A percentile compares a stretch with the other conserved stretches of the same genome.
These are phyloP conservation scores for Exophiala lecanii-corni DNA, from an alignment of 2,329 filamentous ascomycete genomes.

Conservation along the genomic window DNA sequence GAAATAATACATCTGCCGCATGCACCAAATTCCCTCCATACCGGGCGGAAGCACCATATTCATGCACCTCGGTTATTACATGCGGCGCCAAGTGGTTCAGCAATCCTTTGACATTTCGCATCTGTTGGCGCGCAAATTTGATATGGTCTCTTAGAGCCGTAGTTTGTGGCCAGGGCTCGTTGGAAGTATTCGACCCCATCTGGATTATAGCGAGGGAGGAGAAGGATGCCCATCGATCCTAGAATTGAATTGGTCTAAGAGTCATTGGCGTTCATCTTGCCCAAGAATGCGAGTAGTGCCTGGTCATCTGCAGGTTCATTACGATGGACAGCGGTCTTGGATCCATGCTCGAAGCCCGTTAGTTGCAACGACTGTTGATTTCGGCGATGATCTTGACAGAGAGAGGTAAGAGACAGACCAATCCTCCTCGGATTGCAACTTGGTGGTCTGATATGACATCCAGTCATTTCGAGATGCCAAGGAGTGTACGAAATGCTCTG, in stretches of 20 bases:
- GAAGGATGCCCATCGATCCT: slow-evolving; percentile 6
- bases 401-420: slow-evolving; percentile 7
- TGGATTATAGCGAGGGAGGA: slow-evolving; percentile 9
- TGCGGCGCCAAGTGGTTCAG: slow-evolving; percentile 8
- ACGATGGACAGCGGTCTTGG: slow-evolving; percentile 11
- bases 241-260: slow-evolving; percentile 9
- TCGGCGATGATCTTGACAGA: slow-evolving; percentile 3
- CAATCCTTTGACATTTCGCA: slow-evolving; percentile 8
- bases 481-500: slow-evolving; percentile 8
- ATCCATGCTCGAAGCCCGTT: slow-evolving; percentile 6
- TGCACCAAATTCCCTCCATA: slow-evolving; percentile 11
- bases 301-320: slow-evolving; percentile 10
- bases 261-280: slow-evolving; percentile 11
- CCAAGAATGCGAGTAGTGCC: slow-evolving; percentile 5
- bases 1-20: slow-evolving; percentile 10
- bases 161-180: slow-evolving; percentile 9
- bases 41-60: slow-evolving; percentile 1
- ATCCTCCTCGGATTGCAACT: slow-evolving; percentile 10
- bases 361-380: not conserved
- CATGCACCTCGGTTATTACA: slow-evolving; percentile 11
- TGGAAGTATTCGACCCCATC: slow-evolving; percentile 11
- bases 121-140: slow-evolving; percentile 8
- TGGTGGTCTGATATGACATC: slow-evolving; percentile 3
- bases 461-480: slow-evolving; percentile 10
- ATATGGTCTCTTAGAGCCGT: slow-evolving; percentile 12